Base-by-base conservation (phyloP, 140 eudicot genomes). In the Erigeron philadelphicus region DNA sequence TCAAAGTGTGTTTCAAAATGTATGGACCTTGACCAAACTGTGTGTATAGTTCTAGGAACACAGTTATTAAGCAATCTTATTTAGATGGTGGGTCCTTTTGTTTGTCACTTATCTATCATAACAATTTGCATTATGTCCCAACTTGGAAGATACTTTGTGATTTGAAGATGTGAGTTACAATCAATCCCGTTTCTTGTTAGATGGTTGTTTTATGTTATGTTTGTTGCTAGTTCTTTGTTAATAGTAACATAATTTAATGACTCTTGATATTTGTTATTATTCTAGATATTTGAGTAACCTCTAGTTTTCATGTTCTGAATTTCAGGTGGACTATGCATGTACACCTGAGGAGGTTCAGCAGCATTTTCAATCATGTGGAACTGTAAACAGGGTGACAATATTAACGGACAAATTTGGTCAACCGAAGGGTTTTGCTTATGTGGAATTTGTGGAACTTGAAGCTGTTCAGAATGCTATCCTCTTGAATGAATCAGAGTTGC, bases 271-370 rank as follows among this genome's bases (percentile, higher is more conserved):
- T 67, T 67, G 48, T n/a, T 13, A 12, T 18, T 72, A 40, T 46
- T 62, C 70, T 61, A 11, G 38, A 18, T 41, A 42, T 16, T 50
- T 64, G 58, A 55, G 44, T 60, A 74, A 65, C 66, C 13, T 49
- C 40, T 11, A 2, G 35, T 58, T 47, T 67, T 31, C 50, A 42
- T 23, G 45, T 58, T 70, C 50, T 61, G 42, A 61, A 67, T 25
- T 72, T 65, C 81, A 87, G 96, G 96, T 89, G 58, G 96, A 89
- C 80, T 89, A 89, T 78, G 94, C 95, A 62, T 89, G 96, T 76
- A 89, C 96, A 5, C 96, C 96, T 63, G 96, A 89, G 76, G 96
- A 89, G 74, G 90, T 89, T 62, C 96, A 89, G 75, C 94, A 86
- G 75, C 96, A 89, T 76, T 89, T 89, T 79, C 96, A 89, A 71